These are phyloP conservation scores for Paecilomyces fulvus DNA, from an alignment of 2,329 filamentous ascomycete species.

Conservation along the genomic window DNA sequence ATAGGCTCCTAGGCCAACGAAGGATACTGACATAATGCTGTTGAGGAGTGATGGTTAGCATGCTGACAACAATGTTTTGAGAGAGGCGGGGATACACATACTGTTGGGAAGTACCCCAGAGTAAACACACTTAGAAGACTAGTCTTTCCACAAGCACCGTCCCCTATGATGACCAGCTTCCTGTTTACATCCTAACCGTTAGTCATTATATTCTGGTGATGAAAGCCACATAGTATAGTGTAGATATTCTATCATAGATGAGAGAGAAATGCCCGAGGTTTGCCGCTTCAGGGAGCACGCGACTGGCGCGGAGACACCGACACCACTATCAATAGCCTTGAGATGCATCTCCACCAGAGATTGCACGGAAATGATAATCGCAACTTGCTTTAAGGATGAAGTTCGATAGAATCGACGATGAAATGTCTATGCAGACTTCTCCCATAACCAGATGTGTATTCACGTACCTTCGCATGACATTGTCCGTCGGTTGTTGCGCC, in stretches of 20 bases:
- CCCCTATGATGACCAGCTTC: conserved; percentile 94
- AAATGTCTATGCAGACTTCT: background rate
- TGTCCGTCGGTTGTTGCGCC: conserved; percentile 32
- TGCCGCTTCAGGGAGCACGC: background rate
- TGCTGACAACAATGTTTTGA: background rate
- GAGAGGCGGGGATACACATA: conserved; percentile 43
- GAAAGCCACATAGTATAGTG: background rate
- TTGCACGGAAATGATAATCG: background rate
- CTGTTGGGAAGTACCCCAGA: conserved; percentile 92
- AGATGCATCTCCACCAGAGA: background rate
- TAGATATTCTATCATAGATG: background rate
- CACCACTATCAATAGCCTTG: background rate
- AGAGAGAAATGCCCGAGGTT: background rate
- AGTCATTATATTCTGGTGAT: conserved; percentile 4
- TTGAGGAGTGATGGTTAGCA: conserved; percentile 2
- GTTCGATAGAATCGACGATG: background rate
- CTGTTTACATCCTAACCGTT: conserved; percentile 39
- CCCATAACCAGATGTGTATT: background rate
- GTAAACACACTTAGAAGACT: conserved; percentile 97
- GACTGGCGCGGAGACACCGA: background rate
- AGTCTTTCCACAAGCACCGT: conserved; percentile 97
- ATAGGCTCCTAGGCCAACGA: conserved; percentile 8
- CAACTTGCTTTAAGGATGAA: background rate
- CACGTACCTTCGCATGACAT: conserved; percentile 51
- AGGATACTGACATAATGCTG: conserved; percentile 38